Conservation (phyloP, 495 filamentous ascomycete genomes). For the Penicillium pancosmium region DNA sequence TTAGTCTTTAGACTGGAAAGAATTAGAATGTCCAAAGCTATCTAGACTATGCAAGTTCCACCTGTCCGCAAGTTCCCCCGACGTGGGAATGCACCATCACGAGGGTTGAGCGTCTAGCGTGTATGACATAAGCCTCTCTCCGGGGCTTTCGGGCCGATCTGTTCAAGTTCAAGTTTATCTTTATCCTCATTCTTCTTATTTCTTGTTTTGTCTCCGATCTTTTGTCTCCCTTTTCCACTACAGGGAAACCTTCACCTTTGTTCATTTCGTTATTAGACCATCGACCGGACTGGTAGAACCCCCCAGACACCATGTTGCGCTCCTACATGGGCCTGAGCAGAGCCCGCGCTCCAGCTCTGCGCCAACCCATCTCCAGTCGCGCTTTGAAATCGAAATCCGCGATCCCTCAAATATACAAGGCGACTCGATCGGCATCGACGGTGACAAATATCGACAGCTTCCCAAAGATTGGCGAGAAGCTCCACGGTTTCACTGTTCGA, state of each 20-base stretch:
- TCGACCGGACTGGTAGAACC: not conserved
- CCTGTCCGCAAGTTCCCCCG: constrained; percentile 10
- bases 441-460: constrained; percentile 72
- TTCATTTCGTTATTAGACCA: not conserved
- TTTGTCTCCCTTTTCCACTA: not conserved
- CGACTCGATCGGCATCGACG: constrained; percentile 60
- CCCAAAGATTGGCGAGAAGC: constrained; percentile 76
- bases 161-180: no score
- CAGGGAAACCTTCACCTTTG: not conserved
- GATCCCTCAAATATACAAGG: constrained; percentile 46
- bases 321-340: constrained; percentile 34
- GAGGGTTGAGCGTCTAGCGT: constrained; percentile 8
- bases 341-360: constrained; percentile 30
- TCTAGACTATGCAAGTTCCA: constrained; percentile 7
- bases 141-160: constrained; percentile 17
- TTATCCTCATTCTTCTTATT: not conserved
- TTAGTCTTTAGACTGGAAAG: no score
- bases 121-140: constrained; percentile 16
- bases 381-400: constrained; percentile 20
- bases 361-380: constrained; percentile 24
- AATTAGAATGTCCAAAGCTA: no score
- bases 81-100: constrained; percentile 8
- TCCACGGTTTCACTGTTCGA: constrained; percentile 90
- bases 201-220: constrained; percentile 5
- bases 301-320: constrained; percentile 35